Evolutionary conservation across 441 rosid genomes (phyloP).

Genomic region (Gossypium davidsonii): DNA sequence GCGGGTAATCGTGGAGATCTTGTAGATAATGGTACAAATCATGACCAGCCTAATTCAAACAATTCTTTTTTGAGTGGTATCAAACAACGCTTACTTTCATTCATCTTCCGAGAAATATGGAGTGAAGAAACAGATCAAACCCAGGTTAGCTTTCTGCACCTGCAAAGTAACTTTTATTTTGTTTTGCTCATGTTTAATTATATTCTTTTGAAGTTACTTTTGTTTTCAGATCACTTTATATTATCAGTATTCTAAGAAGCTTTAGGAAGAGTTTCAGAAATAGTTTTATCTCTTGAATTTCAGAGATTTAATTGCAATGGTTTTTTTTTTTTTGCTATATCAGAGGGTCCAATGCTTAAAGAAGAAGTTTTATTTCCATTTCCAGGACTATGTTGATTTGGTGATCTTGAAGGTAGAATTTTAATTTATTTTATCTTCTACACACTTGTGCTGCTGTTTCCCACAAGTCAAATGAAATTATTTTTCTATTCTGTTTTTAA

Average conservation of each 20-base stretch:
- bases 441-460: background rate
- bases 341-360: constrained; percentile 77
- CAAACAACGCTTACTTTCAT: constrained; percentile 89
- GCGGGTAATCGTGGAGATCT: constrained; percentile 38
- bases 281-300: constrained; percentile 9
- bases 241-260: background rate
- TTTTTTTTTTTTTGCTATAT: constrained; percentile 14
- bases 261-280: background rate
- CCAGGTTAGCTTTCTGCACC: constrained; percentile 35
- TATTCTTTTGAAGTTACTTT: background rate
- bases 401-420: constrained; percentile 81
- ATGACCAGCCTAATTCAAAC: constrained; percentile 37
- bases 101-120: constrained; percentile 78
- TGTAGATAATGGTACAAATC: constrained; percentile 35
- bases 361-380: constrained; percentile 91
- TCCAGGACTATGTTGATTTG: constrained; percentile 88
- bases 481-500: background rate
- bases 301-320: constrained; percentile 13
- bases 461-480: background rate
- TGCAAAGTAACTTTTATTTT: constrained; percentile 3
- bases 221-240: background rate
- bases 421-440: constrained; percentile 1
- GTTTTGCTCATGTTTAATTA: background rate
- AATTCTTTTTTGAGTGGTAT: constrained; percentile 66
- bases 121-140: constrained; percentile 64